Evolutionary conservation across 805 yeast species (phyloP).

Genomic region (Tetrapisispora pingtungensis): DNA sequence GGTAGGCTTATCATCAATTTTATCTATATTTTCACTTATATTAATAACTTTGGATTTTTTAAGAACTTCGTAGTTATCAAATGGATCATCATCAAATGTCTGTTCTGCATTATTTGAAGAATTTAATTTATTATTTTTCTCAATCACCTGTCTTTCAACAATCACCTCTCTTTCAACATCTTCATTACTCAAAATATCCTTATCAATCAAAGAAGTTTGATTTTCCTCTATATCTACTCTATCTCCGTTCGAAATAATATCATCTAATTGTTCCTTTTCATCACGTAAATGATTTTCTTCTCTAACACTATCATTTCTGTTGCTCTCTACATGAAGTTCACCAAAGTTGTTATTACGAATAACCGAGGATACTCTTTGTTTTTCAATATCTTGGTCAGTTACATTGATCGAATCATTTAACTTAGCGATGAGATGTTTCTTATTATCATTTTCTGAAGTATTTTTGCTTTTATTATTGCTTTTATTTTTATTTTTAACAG

Average conservation of each 20-base stretch:
- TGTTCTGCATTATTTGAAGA: conserved; percentile 1
- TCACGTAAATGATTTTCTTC: no score
- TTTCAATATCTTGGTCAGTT: background rate
- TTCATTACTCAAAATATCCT: background rate
- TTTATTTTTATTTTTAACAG: no score
- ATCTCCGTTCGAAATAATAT: no score
- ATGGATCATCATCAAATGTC: conserved; percentile 24
- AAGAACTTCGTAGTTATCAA: conserved; percentile 15
- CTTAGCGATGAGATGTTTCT: background rate
- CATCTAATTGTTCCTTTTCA: no score
- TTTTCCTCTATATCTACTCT: background rate
- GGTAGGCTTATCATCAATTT: no score
- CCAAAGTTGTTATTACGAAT: conserved; percentile 6
- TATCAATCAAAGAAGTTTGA: background rate
- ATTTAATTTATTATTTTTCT: background rate
- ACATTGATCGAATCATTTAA: background rate
- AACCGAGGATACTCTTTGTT: conserved; percentile 20
- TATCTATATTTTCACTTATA: background rate
- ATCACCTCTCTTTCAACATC: no score
- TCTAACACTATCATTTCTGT: background rate
- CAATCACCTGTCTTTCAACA: background rate
- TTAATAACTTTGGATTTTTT: background rate
- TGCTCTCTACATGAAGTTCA: background rate
- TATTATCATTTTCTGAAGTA: background rate
- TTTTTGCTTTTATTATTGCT: conserved; percentile 1